These are phyloP conservation scores for Pythium oligandrum DNA, from an alignment of 352 stramenopile genomes.

Conservation along the genomic window DNA sequence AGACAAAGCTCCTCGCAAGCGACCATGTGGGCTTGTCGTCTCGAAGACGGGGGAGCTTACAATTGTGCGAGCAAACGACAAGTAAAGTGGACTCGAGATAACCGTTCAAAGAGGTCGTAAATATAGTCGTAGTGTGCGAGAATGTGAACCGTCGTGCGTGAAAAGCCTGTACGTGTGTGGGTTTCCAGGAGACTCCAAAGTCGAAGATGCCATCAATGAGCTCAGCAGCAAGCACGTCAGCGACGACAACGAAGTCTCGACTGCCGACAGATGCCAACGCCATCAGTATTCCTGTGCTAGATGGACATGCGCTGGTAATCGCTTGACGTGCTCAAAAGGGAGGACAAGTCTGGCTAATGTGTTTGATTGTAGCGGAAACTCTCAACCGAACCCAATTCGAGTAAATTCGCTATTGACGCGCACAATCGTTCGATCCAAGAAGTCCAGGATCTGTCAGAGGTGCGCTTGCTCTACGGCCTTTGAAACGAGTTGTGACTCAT, in stretches of 20 bases:
- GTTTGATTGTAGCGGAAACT: conserved; percentile 22
- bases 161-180: no score
- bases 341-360: background rate
- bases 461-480: conserved; percentile 4
- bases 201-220: no score
- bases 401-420: conserved; percentile 73
- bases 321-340: no score
- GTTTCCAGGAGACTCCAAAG: no score
- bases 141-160: no score
- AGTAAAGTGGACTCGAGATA: conserved; percentile 1
- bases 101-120: no score
- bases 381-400: conserved; percentile 66
- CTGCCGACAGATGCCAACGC: background rate
- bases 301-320: conserved; percentile 15
- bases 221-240: no score
- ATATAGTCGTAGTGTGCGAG: no score
- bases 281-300: conserved; percentile 10
- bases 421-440: conserved; percentile 66
- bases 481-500: no score
- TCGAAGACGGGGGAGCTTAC: conserved; percentile 69
- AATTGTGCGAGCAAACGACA: conserved; percentile 48
- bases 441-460: conserved; percentile 60
- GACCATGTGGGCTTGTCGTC: conserved; percentile 57
- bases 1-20: conserved; percentile 58
- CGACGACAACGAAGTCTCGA: no score